Percentiles rank a stretch among this genome's conserved stretches.
phyloP scores from a whole-genome alignment of 345 rosid genomes.

The Populus tremula region DNA sequence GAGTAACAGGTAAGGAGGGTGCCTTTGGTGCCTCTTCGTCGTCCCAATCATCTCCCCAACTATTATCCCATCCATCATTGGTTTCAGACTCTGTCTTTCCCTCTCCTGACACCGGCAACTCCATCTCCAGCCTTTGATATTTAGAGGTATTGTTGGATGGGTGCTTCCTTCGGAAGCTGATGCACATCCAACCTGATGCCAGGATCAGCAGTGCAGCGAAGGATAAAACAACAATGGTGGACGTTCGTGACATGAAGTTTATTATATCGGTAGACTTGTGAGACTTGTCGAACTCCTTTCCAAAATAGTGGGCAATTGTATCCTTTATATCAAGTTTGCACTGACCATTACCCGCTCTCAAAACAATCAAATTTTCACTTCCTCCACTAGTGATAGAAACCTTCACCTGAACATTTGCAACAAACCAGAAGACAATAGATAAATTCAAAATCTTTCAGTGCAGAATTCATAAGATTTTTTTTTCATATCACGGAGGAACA shows the following conservation, averaged over 20 bases:
- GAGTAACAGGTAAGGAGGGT: slow-evolving; percentile 60
- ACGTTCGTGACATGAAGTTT: slow-evolving; percentile 32
- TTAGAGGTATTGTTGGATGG: slow-evolving; percentile 24
- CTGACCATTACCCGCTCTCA: slow-evolving; percentile 43
- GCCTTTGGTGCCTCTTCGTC: slow-evolving; percentile 72
- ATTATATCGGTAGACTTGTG: slow-evolving; percentile 23
- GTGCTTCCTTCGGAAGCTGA: slow-evolving; percentile 37
- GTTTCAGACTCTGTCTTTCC: slow-evolving; percentile 29
- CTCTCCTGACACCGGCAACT: slow-evolving; percentile 44
- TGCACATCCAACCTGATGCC: slow-evolving; percentile 44
- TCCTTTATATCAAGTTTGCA: slow-evolving; percentile 67
- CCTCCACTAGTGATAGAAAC: slow-evolving; percentile 42
- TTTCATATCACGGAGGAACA: not conserved
- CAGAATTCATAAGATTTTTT: not conserved
- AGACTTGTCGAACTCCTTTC: slow-evolving; percentile 24
- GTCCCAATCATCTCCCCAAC: slow-evolving; percentile 82
- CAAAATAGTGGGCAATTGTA: slow-evolving; percentile 37
- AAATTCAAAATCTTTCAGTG: not conserved
- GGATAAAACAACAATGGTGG: slow-evolving; percentile 29
- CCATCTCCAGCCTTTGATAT: slow-evolving; percentile 66
- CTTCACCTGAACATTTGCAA: slow-evolving; percentile 45
- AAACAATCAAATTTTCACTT: slow-evolving; percentile 34
- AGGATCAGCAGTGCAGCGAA: slow-evolving; percentile 40
- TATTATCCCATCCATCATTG: slow-evolving; percentile 65
- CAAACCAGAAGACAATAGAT: not conserved